Evolutionary conservation across 2,329 filamentous ascomycete species (phyloP).

Genomic region (Ophiostoma quercus): DNA sequence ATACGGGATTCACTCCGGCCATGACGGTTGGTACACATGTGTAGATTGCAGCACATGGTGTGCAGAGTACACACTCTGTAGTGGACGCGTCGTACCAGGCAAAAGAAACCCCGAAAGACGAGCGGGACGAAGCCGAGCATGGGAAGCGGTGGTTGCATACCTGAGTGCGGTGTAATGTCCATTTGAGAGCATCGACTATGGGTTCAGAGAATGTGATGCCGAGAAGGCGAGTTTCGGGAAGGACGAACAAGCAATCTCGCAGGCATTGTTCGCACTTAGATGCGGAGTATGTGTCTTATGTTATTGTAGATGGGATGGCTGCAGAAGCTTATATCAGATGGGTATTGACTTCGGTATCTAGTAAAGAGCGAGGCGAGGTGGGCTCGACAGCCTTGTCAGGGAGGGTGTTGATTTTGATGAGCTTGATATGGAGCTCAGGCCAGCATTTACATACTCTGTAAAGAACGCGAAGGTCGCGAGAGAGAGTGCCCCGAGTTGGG

Average conservation of each 20-base stretch:
- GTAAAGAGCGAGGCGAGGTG: slow-evolving; percentile 6
- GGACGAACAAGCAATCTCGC: not conserved
- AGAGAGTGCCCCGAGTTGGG: no score
- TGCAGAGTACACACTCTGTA: not conserved
- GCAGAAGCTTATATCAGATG: not conserved
- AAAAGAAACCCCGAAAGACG: slow-evolving; percentile 4
- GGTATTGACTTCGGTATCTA: not conserved
- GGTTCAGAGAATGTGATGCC: not conserved
- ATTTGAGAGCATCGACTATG: not conserved
- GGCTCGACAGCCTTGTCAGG: not conserved
- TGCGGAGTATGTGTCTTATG: no score
- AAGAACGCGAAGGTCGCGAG: no score
- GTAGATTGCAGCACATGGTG: slow-evolving; percentile 9
- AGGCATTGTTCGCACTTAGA: not conserved
- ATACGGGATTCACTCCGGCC: not conserved
- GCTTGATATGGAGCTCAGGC: no score
- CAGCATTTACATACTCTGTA: no score
- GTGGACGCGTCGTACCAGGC: not conserved
- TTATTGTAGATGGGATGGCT: not conserved
- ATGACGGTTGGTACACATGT: slow-evolving; percentile 6
- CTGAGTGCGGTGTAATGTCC: no score
- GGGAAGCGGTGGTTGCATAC: not conserved
- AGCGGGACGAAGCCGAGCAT: not conserved
- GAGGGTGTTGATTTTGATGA: not conserved
- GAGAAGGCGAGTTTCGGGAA: not conserved